Base-by-base conservation (phyloP, 176 grass and related monocot genomes). In the Triticum turgidum region DNA sequence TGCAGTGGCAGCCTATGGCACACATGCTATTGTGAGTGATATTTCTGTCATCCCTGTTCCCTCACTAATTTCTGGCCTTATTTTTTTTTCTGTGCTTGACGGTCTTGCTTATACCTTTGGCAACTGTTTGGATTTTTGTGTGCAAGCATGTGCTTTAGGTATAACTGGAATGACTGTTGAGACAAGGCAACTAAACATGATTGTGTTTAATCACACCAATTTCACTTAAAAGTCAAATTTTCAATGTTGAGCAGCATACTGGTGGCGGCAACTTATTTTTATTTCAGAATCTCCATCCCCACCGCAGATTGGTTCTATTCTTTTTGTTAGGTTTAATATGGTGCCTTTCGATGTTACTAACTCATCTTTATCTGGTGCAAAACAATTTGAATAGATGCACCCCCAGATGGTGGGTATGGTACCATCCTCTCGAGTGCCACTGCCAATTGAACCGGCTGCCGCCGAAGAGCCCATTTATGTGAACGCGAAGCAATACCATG, bases 381-480 rank as follows among this genome's bases (percentile, higher is more conserved):
- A 58, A 73, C 51, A 18, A 90, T 76, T 63, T 37, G 80, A 80
- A 59, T 47, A 99, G 97, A 92, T 94, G 77, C 90, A 94, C 38
- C 85, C 90, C 29, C 97, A 93, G 74, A 92, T 99, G 30, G 71
- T 91, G 39, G 90, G 90, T 20, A 84, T 86, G 82, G 84, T 85
- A 32, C 62, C 97, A 25, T 86, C 87, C 72, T 73, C 97, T 73
- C 84, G 97, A 58, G 81, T 99, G 62, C 94, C 90, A 17, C 33
- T 99, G 5, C 97, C 97, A 61, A 88, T 89, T n/a, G 92, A 99
- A 71, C 80, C 92, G 9, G 90, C 97, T 30, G 85, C 97, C 1
- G 92, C 92, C 0, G 94, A 99, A 86, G 92, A 96, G 85, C 97
- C 94, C 6, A 94, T 99, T 63, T 99, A 96, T 85, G 97, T 99